Evolutionary conservation across 129 eudicot species (phyloP).

Genomic region (Helichrysum umbraculigerum): DNA sequence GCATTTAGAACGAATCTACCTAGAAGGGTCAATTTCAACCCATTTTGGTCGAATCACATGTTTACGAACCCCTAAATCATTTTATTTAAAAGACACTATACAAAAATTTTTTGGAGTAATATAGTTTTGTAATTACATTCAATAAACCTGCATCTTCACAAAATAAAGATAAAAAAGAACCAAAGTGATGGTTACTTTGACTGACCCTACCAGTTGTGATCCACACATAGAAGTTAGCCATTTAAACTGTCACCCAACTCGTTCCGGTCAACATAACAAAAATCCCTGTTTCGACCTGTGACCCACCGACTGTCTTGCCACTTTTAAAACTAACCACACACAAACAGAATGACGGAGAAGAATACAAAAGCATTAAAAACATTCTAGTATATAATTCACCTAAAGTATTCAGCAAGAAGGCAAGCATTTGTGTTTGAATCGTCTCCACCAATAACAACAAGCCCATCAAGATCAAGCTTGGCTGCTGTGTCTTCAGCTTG

Average conservation of each 20-base stretch:
- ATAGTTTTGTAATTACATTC: background rate
- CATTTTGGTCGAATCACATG: background rate
- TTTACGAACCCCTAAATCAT: background rate
- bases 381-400: conserved; percentile 36
- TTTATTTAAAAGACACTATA: background rate
- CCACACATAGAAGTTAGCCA: background rate
- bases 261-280: background rate
- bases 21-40: background rate
- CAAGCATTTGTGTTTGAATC: conserved; percentile 99
- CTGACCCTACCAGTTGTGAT: background rate
- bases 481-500: conserved; percentile 94
- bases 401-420: conserved; percentile 93
- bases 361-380: background rate
- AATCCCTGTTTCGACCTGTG: background rate
- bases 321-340: background rate
- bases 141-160: background rate
- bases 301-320: background rate
- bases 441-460: conserved; percentile 98
- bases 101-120: background rate
- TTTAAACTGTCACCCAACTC: background rate
- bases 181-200: background rate
- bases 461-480: conserved; percentile 95
- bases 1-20: background rate
- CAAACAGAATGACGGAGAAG: background rate
- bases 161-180: background rate